phyloP scores from a whole-genome alignment of 345 rosid genomes.

The Pelargonium nanum region DNA sequence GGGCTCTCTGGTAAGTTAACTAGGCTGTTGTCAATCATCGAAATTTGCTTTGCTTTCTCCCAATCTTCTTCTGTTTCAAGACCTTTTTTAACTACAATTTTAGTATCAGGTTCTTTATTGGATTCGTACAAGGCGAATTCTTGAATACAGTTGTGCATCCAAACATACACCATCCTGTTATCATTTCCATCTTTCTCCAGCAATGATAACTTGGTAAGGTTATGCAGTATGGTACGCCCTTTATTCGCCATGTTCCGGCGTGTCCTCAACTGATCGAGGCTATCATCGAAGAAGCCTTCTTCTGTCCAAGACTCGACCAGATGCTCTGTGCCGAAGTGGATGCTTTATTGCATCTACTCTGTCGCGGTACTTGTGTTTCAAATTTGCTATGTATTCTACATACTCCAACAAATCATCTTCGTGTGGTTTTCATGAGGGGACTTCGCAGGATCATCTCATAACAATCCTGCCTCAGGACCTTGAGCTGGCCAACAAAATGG shows the following conservation, averaged over 20 bases:
- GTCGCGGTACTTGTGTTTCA: no score
- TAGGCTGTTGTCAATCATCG: not conserved
- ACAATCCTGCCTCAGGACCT: no score
- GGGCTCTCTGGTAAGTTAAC: not conserved
- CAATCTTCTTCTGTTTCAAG: conserved; percentile 8
- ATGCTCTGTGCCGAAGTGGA: conserved; percentile 8
- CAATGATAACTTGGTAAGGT: conserved; percentile 12
- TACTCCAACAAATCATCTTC: no score
- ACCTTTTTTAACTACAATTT: conserved; percentile 4
- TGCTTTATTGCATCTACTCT: no score
- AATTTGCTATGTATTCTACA: no score
- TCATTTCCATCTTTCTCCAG: conserved; percentile 5
- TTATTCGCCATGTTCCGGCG: conserved; percentile 6
- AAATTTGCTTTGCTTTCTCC: conserved; percentile 3
- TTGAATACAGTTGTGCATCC: conserved; percentile 11
- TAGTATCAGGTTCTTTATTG: conserved; percentile 5
- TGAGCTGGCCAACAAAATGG: no score
- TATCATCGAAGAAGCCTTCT: conserved; percentile 7
- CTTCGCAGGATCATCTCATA: no score
- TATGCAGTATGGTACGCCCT: conserved; percentile 8
- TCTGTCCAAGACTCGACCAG: conserved; percentile 16
- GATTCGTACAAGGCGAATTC: conserved; percentile 12
- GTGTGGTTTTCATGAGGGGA: no score
- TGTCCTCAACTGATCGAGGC: not conserved
- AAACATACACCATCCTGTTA: conserved; percentile 8